Evolutionary conservation across 1,284 basidiomycete genomes (phyloP).

Genomic region (Naganishia liquefaciens): DNA sequence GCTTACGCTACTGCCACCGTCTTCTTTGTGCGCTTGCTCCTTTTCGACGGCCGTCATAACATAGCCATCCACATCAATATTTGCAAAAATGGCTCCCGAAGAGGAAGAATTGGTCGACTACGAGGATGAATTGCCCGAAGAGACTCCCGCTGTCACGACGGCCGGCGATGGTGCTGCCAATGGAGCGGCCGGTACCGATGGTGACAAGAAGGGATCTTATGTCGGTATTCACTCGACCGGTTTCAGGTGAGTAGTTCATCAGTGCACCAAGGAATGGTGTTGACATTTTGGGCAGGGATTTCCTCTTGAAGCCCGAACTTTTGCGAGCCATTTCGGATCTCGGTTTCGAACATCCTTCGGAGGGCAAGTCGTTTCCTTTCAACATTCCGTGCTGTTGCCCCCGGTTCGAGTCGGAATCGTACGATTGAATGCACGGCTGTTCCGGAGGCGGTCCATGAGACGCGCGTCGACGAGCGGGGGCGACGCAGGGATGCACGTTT

Average conservation of each 20-base stretch:
- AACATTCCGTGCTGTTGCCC: constrained; percentile 1
- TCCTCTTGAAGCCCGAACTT: constrained; percentile 94
- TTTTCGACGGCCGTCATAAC: constrained; percentile 8
- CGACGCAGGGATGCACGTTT: not conserved
- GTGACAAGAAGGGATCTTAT: constrained; percentile 92
- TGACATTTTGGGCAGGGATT: constrained; percentile 66
- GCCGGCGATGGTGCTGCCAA: constrained; percentile 58
- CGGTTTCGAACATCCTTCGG: constrained; percentile 99
- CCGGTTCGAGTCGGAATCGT: constrained; percentile 12
- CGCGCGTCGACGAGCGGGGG: not conserved
- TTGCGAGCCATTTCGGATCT: constrained; percentile 97
- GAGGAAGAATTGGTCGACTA: constrained; percentile 68
- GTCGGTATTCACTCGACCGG: constrained; percentile 96
- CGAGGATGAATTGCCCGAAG: constrained; percentile 77
- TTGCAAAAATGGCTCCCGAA: constrained; percentile 41
- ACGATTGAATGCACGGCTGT: not conserved
- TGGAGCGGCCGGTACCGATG: constrained; percentile 64
- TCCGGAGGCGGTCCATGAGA: not conserved
- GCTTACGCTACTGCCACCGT: constrained; percentile 27
- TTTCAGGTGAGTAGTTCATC: constrained; percentile 66
- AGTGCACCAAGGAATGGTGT: constrained; percentile 26
- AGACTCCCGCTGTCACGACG: constrained; percentile 60
- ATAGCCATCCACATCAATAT: constrained; percentile 15
- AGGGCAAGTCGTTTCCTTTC: constrained; percentile 65
- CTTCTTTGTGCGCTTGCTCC: constrained; percentile 14